phyloP scores from a whole-genome alignment of 805 yeast species.

The Maudiozyma barnettii region DNA sequence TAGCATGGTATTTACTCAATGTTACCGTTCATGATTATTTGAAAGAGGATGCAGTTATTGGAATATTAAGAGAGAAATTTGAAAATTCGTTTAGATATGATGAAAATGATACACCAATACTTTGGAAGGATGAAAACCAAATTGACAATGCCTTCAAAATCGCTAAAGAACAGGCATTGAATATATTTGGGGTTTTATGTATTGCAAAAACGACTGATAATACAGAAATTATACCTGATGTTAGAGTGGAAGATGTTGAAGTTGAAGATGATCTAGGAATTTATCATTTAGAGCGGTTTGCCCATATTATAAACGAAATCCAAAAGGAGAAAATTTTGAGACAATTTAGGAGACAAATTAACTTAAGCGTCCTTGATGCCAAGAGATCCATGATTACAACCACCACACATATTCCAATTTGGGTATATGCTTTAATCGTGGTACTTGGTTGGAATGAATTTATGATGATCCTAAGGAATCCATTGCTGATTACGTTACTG shows the following conservation, averaged over 20 bases:
- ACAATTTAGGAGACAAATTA: slow-evolving; percentile 65
- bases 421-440: slow-evolving; percentile 61
- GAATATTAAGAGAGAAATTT: slow-evolving; percentile 65
- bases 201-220: slow-evolving; percentile 45
- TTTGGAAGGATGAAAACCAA: slow-evolving; percentile 69
- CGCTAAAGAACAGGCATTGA: slow-evolving; percentile 51
- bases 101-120: slow-evolving; percentile 66
- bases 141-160: slow-evolving; percentile 58
- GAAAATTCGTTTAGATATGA: slow-evolving; percentile 81
- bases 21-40: slow-evolving; percentile 50
- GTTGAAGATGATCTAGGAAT: slow-evolving; percentile 35
- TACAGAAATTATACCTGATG: slow-evolving; percentile 50
- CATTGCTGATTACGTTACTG: slow-evolving; percentile 60
- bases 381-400: slow-evolving; percentile 76
- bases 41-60: slow-evolving; percentile 55
- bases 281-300: slow-evolving; percentile 37
- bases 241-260: slow-evolving; percentile 29
- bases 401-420: slow-evolving; percentile 73
- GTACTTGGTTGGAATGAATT: slow-evolving; percentile 95
- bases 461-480: slow-evolving; percentile 77
- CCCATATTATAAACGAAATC: slow-evolving; percentile 45
- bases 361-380: slow-evolving; percentile 75
- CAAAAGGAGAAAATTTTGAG: slow-evolving; percentile 49
- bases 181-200: slow-evolving; percentile 49
- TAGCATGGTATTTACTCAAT: slow-evolving; percentile 59